These are phyloP conservation scores for Penicillium bovifimosum DNA, from an alignment of 495 filamentous ascomycete species.

Conservation along the genomic window DNA sequence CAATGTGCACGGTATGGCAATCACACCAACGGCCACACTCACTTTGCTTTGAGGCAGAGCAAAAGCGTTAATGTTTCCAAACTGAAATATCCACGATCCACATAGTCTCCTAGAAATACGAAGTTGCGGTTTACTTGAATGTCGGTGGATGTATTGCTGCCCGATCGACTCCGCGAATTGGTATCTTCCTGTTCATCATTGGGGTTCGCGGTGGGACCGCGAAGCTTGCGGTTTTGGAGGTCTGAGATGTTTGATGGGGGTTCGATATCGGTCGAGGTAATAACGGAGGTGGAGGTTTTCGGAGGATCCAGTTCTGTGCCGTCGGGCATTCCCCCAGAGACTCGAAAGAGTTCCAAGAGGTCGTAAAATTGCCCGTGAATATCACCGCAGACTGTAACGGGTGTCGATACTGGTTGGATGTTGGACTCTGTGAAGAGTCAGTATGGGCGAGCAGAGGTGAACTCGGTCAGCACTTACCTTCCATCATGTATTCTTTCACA, in stretches of 20 bases:
- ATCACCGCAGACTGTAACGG: slow-evolving; percentile 97
- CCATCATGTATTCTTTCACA: slow-evolving; percentile 97
- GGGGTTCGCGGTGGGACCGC: slow-evolving; percentile 40
- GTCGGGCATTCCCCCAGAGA: slow-evolving; percentile 91
- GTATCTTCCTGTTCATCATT: slow-evolving; percentile 43
- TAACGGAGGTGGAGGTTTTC: slow-evolving; percentile 57
- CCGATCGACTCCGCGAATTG: slow-evolving; percentile 28
- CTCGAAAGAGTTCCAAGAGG: slow-evolving; percentile 90
- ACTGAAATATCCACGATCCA: slow-evolving; percentile 96
- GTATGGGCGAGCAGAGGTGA: not conserved
- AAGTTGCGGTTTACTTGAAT: slow-evolving; percentile 66
- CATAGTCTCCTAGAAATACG: slow-evolving; percentile 94
- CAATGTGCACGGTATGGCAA: not conserved
- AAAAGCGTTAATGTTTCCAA: slow-evolving; percentile 93
- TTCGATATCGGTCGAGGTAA: slow-evolving; percentile 81
- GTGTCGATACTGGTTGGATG: slow-evolving; percentile 90
- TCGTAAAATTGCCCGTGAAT: slow-evolving; percentile 99
- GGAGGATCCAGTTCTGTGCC: slow-evolving; percentile 62
- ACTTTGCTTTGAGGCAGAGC: slow-evolving; percentile 97
- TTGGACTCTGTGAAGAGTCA: slow-evolving; percentile 68
- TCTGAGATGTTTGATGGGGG: slow-evolving; percentile 81
- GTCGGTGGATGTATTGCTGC: slow-evolving; percentile 38
- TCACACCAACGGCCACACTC: slow-evolving; percentile 26
- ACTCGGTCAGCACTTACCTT: slow-evolving; percentile 51
- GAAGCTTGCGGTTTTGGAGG: slow-evolving; percentile 72